phyloP scores from a whole-genome alignment of 257 asterid genomes.

The Galeopsis tetrahit region DNA sequence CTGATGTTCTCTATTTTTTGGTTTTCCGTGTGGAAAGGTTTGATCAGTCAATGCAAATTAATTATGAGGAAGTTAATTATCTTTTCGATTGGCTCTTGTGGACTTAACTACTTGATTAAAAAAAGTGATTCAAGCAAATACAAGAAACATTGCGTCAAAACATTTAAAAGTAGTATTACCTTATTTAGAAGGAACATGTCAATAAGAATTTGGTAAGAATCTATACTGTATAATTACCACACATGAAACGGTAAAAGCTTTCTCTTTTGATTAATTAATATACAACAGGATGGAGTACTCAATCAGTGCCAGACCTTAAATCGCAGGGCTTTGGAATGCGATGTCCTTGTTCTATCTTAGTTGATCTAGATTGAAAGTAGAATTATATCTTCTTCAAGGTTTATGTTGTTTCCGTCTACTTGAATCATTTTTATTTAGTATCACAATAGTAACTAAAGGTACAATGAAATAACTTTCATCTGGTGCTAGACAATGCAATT shows the following conservation, averaged over 20 bases:
- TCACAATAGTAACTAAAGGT: not conserved
- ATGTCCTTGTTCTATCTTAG: not conserved
- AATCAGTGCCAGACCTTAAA: not conserved
- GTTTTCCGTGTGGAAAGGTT: not conserved
- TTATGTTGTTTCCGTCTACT: not conserved
- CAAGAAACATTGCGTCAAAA: not conserved
- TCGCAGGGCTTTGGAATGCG: not conserved
- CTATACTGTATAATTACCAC: not conserved
- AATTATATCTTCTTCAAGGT: not conserved
- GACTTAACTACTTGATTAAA: not conserved
- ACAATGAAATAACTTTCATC: not conserved
- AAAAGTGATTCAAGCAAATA: not conserved
- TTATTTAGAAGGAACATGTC: not conserved
- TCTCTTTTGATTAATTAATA: not conserved
- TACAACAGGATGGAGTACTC: not conserved
- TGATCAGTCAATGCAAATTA: conserved; percentile 3
- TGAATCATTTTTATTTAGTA: not conserved
- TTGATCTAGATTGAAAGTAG: not conserved
- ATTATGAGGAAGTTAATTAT: not conserved
- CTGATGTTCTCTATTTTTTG: not conserved
- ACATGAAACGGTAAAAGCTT: not conserved
- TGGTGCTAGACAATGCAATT: not conserved
- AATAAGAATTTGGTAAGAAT: not conserved
- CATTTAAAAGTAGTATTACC: not conserved
- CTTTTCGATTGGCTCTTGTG: not conserved